Evolutionary conservation across 768 basidiomycete species (phyloP).

Genomic region (Lactarius quietus): DNA sequence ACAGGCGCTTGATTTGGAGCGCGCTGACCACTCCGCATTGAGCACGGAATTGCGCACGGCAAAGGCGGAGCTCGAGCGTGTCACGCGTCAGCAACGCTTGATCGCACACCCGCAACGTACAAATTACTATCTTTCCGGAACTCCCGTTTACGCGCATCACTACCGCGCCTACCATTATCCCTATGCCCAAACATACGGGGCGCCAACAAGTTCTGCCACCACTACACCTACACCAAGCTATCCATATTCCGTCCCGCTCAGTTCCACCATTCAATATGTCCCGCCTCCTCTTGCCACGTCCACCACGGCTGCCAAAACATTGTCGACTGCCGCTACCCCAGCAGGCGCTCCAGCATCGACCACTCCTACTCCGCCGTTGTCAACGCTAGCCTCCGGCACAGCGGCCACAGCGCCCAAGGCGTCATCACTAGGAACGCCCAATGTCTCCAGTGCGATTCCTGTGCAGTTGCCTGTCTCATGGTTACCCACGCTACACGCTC

Average conservation of each 20-base stretch:
- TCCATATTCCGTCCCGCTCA: slow-evolving; percentile 24
- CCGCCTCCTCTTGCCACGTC: slow-evolving; percentile 31
- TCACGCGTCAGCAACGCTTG: slow-evolving; percentile 66
- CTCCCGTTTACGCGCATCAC: slow-evolving; percentile 42
- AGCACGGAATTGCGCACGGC: slow-evolving; percentile 59
- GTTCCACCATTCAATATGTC: slow-evolving; percentile 34
- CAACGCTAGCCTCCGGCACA: slow-evolving; percentile 34
- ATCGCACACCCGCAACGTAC: slow-evolving; percentile 34
- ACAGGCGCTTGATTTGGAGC: slow-evolving; percentile 61
- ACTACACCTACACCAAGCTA: slow-evolving; percentile 16
- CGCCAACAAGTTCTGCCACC: slow-evolving; percentile 3
- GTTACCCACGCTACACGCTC: slow-evolving; percentile 54
- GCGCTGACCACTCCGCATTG: slow-evolving; percentile 54
- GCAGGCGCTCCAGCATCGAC: slow-evolving; percentile 1
- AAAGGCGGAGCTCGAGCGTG: slow-evolving; percentile 59
- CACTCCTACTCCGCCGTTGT: slow-evolving; percentile 26
- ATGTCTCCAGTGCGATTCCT: slow-evolving; percentile 40
- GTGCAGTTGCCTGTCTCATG: slow-evolving; percentile 66
- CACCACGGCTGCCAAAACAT: slow-evolving; percentile 26
- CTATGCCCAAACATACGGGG: slow-evolving; percentile 55
- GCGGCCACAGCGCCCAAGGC: slow-evolving; percentile 28
- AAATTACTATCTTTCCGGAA: slow-evolving; percentile 21
- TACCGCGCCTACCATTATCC: slow-evolving; percentile 60
- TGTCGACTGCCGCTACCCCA: slow-evolving; percentile 21
- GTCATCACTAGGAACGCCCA: not conserved